phyloP scores from a whole-genome alignment of 169 alveolate genomes.

The Plasmodium inui region DNA sequence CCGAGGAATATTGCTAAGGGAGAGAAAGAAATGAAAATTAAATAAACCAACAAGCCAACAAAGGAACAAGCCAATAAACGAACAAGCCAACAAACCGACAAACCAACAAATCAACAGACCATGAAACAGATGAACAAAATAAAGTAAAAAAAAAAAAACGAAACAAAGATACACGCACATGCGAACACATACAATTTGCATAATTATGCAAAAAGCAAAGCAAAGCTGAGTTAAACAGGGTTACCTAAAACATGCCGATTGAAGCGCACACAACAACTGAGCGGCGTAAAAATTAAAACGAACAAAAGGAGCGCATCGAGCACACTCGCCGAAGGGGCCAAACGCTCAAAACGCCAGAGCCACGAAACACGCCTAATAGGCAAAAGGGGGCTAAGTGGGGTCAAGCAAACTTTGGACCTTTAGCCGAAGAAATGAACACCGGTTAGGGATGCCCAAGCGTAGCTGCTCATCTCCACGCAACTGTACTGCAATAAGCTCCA shows the following conservation, averaged over 20 bases:
- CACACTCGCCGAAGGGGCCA: not conserved
- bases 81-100: not conserved
- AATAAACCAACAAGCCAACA: not conserved
- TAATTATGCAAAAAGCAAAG: not conserved
- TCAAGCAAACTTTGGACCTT: not conserved
- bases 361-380: not conserved
- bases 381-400: not conserved
- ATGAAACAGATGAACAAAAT: not conserved
- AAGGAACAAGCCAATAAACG: not conserved
- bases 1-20: not conserved
- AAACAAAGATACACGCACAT: not conserved
- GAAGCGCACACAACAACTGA: not conserved
- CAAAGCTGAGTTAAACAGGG: not conserved
- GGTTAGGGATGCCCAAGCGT: not conserved
- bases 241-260: not conserved
- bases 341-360: not conserved
- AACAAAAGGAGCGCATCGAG: not conserved
- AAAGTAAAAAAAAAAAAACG: not conserved
- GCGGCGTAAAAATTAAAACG: not conserved
- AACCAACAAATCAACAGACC: not conserved
- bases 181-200: not conserved
- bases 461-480: not conserved
- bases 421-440: constrained; percentile 11
- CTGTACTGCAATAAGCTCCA: not conserved
- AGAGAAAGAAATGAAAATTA: not conserved